Base-by-base conservation (phyloP, 805 yeast genomes). In the Saccharomyces kudriavzevii region DNA sequence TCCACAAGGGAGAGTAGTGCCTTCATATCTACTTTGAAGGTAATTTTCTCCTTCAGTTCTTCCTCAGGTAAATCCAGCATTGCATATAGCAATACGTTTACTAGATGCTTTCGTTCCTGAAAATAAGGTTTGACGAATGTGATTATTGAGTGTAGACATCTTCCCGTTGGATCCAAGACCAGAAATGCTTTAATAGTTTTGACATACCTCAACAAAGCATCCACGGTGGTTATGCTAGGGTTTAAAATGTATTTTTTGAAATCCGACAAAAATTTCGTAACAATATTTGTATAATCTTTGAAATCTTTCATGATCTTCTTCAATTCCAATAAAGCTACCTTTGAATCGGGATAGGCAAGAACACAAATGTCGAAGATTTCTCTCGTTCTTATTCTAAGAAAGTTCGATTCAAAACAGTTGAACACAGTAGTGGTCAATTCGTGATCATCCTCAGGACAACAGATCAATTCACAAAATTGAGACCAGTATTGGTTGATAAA, bases 81-180 rank as follows among this genome's bases (percentile, higher is more conserved):
- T 0, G 96, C 96, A 58, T 79, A 73, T 0, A 92, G 90, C 14
- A 92, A 72, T 48, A 79, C 80, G 20, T 76, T 73, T 20, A 89
- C 80, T 0, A 94, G 80, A 66, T 94, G 97, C 0, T 79, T 77
- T 53, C 96, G 75, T 11, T 84, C 83, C 62, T 81, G 82, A 49
- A 94, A 72, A 68, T 86, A 86, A 25, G 78, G 70, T 50, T 95
- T 71, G 2, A 91, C 86, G 1, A 94, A 94, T 31, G 89, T 70
- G 1, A 88, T 82, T 0, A 88, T 91, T 49, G 82, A 81, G 63
- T 87, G 96, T 6, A 91, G 72, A 29, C 91, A 70, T 0, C 89
- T 92, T 0, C 96, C 96, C 40, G 87, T 76, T 5, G 96, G 95
- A 61, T 92, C 98, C n/a, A 94, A 73, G 0, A 84, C 70, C 27